phyloP scores from a whole-genome alignment of 2,329 filamentous ascomycete species.

The Leptoxyphium fumago region DNA sequence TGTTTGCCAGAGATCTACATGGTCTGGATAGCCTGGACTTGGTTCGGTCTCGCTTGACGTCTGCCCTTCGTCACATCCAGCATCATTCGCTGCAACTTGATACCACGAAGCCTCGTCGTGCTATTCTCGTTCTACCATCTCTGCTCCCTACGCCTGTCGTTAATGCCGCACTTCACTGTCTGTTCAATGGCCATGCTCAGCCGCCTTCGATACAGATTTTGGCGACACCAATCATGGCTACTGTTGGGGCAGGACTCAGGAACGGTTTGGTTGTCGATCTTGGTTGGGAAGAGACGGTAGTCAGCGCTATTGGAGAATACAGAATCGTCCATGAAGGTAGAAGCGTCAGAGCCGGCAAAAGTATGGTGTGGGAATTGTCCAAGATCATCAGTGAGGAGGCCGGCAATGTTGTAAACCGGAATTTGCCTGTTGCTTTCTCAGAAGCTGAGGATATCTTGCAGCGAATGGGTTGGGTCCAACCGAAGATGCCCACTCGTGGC shows the following conservation, averaged over 20 bases:
- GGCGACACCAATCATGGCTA: slow-evolving; percentile 57
- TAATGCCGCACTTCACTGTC: slow-evolving; percentile 56
- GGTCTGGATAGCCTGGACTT: slow-evolving; percentile 60
- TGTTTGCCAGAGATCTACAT: slow-evolving; percentile 62
- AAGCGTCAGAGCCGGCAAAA: slow-evolving; percentile 59
- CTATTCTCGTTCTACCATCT: slow-evolving; percentile 64
- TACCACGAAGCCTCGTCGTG: slow-evolving; percentile 49
- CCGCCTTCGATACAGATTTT: slow-evolving; percentile 69
- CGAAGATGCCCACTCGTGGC: slow-evolving; percentile 14
- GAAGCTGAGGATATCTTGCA: slow-evolving; percentile 68
- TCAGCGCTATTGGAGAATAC: slow-evolving; percentile 83
- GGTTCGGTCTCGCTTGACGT: slow-evolving; percentile 75
- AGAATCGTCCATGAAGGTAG: slow-evolving; percentile 59
- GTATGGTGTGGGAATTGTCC: slow-evolving; percentile 55
- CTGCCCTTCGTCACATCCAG: slow-evolving; percentile 66
- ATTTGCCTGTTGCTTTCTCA: slow-evolving; percentile 37
- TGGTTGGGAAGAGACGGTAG: slow-evolving; percentile 79
- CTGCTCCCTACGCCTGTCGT: slow-evolving; percentile 64
- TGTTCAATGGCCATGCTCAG: slow-evolving; percentile 71
- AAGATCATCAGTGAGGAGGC: slow-evolving; percentile 41
- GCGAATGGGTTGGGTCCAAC: slow-evolving; percentile 61
- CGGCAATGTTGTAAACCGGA: slow-evolving; percentile 9
- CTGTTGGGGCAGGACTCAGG: slow-evolving; percentile 67
- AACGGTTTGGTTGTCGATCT: slow-evolving; percentile 81
- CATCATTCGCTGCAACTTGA: slow-evolving; percentile 60